Evolutionary conservation across 1,284 basidiomycete genomes (phyloP).

Genomic region (Sporisorium iseilematis-ciliati): DNA sequence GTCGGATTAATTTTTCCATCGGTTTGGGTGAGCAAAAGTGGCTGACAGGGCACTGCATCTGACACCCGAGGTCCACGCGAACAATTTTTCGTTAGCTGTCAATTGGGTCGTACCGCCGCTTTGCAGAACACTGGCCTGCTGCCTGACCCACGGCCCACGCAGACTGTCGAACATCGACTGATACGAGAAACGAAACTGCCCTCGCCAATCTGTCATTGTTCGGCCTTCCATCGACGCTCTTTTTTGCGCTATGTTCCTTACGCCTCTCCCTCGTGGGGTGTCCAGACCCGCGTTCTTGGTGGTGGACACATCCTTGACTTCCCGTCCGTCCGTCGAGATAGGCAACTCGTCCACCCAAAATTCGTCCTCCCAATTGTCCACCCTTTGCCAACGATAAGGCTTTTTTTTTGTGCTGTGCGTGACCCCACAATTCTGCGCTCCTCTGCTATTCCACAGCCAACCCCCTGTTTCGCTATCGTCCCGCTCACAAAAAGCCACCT

Average conservation of each 20-base stretch:
- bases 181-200: no score
- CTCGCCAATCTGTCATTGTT: not conserved
- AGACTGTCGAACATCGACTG: no score
- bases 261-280: not conserved
- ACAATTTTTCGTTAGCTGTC: not conserved
- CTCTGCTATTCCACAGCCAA: no score
- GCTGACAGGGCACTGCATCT: not conserved
- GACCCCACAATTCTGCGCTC: slow-evolving; percentile 20
- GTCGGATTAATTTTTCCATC: slow-evolving; percentile 2
- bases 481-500: not conserved
- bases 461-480: slow-evolving; percentile 30
- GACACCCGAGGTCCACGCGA: slow-evolving; percentile 14
- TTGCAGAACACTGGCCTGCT: no score
- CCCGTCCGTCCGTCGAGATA: slow-evolving; percentile 8
- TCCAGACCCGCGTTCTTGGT: slow-evolving; percentile 1
- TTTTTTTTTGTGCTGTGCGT: not conserved
- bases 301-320: not conserved
- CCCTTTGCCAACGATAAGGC: slow-evolving; percentile 22
- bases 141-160: no score
- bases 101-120: not conserved
- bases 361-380: not conserved
- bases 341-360: not conserved
- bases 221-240: not conserved
- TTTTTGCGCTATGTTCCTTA: no score
- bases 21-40: not conserved